Conservation (phyloP, 1,284 basidiomycete genomes). For the Irpex lacteus region DNA sequence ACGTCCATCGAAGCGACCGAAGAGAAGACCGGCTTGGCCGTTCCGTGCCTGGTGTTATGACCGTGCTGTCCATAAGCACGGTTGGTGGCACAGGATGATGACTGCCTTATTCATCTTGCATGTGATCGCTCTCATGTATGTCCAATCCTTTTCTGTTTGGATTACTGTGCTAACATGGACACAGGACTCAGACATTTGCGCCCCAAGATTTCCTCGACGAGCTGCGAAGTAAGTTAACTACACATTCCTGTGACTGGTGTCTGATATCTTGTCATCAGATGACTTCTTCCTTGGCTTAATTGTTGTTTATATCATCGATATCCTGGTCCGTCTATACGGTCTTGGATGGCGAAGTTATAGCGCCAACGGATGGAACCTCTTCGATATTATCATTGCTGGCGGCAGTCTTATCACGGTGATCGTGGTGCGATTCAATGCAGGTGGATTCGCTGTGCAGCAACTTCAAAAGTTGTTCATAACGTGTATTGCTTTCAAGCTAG, state of each 20-base stretch:
- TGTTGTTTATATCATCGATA: constrained; percentile 77
- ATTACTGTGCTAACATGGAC: constrained; percentile 14
- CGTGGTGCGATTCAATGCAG: constrained; percentile 60
- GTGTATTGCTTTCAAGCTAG: constrained; percentile 91
- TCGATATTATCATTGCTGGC: constrained; percentile 81
- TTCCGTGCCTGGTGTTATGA: constrained; percentile 90
- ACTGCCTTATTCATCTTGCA: constrained; percentile 85
- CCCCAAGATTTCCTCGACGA: constrained; percentile 53
- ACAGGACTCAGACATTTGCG: constrained; percentile 80
- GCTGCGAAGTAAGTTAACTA: constrained; percentile 60
- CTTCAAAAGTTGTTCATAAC: constrained; percentile 95
- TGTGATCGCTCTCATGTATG: constrained; percentile 80
- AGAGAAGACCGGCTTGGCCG: constrained; percentile 48
- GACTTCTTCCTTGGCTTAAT: constrained; percentile 78
- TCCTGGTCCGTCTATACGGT: constrained; percentile 77
- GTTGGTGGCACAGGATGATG: constrained; percentile 90
- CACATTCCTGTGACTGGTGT: background rate
- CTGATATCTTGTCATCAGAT: constrained; percentile 40
- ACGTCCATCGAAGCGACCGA: constrained; percentile 81
- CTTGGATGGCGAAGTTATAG: constrained; percentile 85
- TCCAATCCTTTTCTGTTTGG: constrained; percentile 25
- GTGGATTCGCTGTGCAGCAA: constrained; percentile 59
- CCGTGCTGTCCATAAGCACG: constrained; percentile 87
- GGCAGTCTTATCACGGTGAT: constrained; percentile 88
- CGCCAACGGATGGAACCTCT: constrained; percentile 91